Evolutionary conservation across 2,329 filamentous ascomycete genomes (phyloP).

Genomic region (Neocatenulostroma microsporum): DNA sequence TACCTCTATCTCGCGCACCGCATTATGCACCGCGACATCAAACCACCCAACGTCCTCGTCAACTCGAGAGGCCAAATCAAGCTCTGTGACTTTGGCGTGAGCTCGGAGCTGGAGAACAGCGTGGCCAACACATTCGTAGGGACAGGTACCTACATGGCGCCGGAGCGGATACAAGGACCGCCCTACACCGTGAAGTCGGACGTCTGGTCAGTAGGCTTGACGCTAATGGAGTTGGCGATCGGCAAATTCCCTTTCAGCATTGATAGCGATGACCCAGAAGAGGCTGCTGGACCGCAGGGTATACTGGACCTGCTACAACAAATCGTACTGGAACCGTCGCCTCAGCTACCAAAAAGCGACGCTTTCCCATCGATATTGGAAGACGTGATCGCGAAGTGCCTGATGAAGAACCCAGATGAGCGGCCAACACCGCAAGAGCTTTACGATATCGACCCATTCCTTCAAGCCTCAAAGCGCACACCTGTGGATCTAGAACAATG

Average conservation of each 20-base stretch:
- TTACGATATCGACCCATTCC: constrained; percentile 86
- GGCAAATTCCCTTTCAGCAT: constrained; percentile 95
- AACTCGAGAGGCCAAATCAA: constrained; percentile 95
- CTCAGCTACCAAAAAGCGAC: constrained; percentile 89
- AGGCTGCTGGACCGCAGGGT: constrained; percentile 69
- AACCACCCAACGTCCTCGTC: constrained; percentile 93
- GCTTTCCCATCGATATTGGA: constrained; percentile 92
- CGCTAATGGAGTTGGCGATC: constrained; percentile 94
- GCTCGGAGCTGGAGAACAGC: constrained; percentile 95
- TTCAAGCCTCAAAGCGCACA: constrained; percentile 92
- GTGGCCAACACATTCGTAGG: constrained; percentile 98
- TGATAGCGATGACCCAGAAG: constrained; percentile 60
- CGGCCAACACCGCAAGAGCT: constrained; percentile 89
- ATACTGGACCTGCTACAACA: constrained; percentile 94
- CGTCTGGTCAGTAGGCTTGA: constrained; percentile 95
- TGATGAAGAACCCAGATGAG: constrained; percentile 80
- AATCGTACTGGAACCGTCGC: constrained; percentile 93
- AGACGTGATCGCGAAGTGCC: constrained; percentile 93
- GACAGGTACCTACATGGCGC: constrained; percentile 98
- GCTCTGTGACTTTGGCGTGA: constrained; percentile 98
- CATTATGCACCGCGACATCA: constrained; percentile 99
- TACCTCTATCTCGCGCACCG: constrained; percentile 94
- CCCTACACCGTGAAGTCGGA: constrained; percentile 98
- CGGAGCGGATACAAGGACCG: constrained; percentile 92
- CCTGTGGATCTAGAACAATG: constrained; percentile 89